A percentile compares a stretch with the other conserved stretches of the same genome.
Conservation (phyloP, 2,329 filamentous ascomycete species). For the Fusarium neocosmosporiellum region DNA sequence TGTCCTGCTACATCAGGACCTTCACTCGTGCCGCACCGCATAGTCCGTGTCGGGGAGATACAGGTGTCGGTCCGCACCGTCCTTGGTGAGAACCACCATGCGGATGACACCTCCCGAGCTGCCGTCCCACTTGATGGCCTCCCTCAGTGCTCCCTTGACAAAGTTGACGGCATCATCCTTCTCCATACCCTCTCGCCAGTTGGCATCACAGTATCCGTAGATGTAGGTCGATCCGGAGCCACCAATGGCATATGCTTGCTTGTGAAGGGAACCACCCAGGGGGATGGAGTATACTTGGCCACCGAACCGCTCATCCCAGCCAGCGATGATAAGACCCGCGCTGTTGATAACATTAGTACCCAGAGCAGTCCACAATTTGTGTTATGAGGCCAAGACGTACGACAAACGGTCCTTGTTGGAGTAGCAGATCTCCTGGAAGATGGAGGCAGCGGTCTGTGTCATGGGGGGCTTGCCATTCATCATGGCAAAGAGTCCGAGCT, state of each 20-base stretch:
- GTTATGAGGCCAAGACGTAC: constrained; percentile 63
- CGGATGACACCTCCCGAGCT: constrained; percentile 98
- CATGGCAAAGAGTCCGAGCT: constrained; percentile 92
- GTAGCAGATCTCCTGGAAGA: constrained; percentile 99
- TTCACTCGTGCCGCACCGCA: constrained; percentile 73
- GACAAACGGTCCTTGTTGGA: constrained; percentile 94
- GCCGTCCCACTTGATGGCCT: constrained; percentile 99
- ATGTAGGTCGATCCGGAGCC: constrained; percentile 99
- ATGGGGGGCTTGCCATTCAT: constrained; percentile 90
- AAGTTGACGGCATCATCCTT: constrained; percentile 91
- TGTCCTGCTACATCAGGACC: constrained; percentile 32
- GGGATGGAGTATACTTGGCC: constrained; percentile 98
- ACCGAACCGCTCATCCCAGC: constrained; percentile 93
- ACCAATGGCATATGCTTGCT: constrained; percentile 94
- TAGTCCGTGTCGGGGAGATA: constrained; percentile 96
- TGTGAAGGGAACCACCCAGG: constrained; percentile 95
- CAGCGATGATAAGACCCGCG: constrained; percentile 97
- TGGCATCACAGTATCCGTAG: constrained; percentile 96
- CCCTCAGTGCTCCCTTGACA: constrained; percentile 88
- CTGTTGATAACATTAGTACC: constrained; percentile 57
- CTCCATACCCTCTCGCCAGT: constrained; percentile 96
- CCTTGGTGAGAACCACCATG: constrained; percentile 93
- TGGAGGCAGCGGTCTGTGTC: constrained; percentile 92
- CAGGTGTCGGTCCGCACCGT: constrained; percentile 91
- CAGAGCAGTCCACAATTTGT: background rate